Evolutionary conservation across 2,329 filamentous ascomycete species (phyloP).

Genomic region (Elsinoe arachidis): DNA sequence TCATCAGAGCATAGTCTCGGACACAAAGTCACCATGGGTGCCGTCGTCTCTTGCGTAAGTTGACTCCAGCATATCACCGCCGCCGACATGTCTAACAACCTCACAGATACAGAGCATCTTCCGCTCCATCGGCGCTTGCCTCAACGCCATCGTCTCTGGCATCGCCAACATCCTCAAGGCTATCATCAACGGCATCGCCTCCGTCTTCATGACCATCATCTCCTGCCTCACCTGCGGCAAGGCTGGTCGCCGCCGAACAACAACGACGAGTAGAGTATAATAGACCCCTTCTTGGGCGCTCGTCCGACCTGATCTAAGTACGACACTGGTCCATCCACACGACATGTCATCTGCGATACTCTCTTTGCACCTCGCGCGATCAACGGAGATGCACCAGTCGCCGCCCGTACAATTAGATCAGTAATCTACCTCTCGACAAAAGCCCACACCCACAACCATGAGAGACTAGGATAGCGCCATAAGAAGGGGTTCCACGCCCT

Average conservation of each 20-base stretch:
- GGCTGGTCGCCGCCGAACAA: slow-evolving; percentile 31
- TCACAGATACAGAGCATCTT: slow-evolving; percentile 35
- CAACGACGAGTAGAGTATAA: slow-evolving; percentile 30
- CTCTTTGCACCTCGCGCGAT: not conserved
- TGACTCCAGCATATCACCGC: not conserved
- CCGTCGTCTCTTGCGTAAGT: slow-evolving; percentile 75
- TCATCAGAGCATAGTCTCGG: not conserved
- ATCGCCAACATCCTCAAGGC: slow-evolving; percentile 38
- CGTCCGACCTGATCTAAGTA: not conserved
- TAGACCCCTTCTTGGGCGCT: slow-evolving; percentile 12
- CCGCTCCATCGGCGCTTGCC: slow-evolving; percentile 38
- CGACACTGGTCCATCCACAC: not conserved
- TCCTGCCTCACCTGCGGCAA: slow-evolving; percentile 42
- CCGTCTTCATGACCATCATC: slow-evolving; percentile 42
- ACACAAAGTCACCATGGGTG: slow-evolving; percentile 57
- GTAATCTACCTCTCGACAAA: not conserved
- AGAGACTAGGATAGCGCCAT: not conserved
- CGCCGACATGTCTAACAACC: slow-evolving; percentile 20
- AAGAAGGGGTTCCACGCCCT: not conserved
- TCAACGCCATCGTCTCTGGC: slow-evolving; percentile 40
- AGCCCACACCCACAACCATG: not conserved
- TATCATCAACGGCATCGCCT: slow-evolving; percentile 41
- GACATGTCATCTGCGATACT: not conserved
- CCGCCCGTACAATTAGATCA: not conserved
- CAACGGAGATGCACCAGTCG: too few relatives aligned